Base-by-base conservation (phyloP, 1,139 yeast species). In the Nadsonia commutata region DNA sequence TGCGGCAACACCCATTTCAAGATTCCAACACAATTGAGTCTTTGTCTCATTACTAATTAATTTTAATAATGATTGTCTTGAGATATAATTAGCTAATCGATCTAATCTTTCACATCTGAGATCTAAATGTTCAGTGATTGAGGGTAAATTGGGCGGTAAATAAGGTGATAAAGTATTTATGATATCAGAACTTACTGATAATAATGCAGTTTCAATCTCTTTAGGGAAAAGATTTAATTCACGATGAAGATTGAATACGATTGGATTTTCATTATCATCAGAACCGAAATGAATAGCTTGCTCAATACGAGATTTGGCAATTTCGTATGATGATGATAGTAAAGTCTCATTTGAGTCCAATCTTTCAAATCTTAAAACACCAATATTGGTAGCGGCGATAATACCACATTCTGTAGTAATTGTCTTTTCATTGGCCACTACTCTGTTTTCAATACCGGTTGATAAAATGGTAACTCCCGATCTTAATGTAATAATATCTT, bases 251-350 rank as follows among this genome's bases (percentile, higher is more conserved):
- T 73, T 71, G 58, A 84, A 85, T 37, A 76, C 74, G 22, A 86
- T 56, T 47, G 74, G 81, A 41, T 64, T 74, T 53, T 43, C 45
- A 20, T 54, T 58, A 3, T 56, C 56, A 2, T 64, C 60, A 45
- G 67, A 66, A 1, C 73, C 68, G 52, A 69, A 80, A 53, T 77
- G 80, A 1, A 85, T 74, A 0, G 85, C 94, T 58, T 86, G 96
- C 52, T 81, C 93, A 20, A 86, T 72, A 50, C 76, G 85, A 0
- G 85, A 72, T 54, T 78, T 80, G 38, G 80, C 67, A 45, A 75
- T 65, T 6, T 67, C 60, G 66, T 49, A 37, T 52, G 56, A 22
- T 52, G 46, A 7, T 44, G 42, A 50, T 38, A 19, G 23, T 6
- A 42, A 44, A 18, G 40, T 22, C 17, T 33, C 20, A 27, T 45